phyloP scores from a whole-genome alignment of 179 eudicot genomes.

The Silene noctiflora region DNA sequence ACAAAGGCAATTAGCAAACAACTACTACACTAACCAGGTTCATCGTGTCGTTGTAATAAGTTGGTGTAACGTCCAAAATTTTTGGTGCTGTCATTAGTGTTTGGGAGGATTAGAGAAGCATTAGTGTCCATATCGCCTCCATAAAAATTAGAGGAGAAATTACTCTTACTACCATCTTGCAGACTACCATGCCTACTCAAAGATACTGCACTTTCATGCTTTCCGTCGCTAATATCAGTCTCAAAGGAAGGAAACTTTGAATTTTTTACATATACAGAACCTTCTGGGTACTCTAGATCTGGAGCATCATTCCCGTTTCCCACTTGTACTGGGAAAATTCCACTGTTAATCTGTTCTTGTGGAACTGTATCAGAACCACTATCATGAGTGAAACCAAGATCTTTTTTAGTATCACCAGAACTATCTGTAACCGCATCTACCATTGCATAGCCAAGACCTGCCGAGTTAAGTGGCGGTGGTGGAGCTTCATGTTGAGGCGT shows the following conservation, averaged over 20 bases:
- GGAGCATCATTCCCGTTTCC: conserved; percentile 25
- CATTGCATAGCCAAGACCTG: conserved; percentile 37
- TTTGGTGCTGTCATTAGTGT: conserved; percentile 24
- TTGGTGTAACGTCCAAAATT: conserved; percentile 32
- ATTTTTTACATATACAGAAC: conserved; percentile 20
- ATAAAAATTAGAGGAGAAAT: conserved; percentile 30
- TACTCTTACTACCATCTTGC: conserved; percentile 24
- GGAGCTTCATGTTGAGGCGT: conserved; percentile 34
- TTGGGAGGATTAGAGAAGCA: conserved; percentile 24
- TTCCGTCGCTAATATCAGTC: conserved; percentile 34
- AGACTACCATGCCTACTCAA: conserved; percentile 24
- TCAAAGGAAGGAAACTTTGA: conserved; percentile 23
- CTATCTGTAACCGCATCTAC: conserved; percentile 27
- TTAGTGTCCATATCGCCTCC: conserved; percentile 29
- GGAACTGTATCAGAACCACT: conserved; percentile 32
- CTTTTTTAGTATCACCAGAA: conserved; percentile 29
- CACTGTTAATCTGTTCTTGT: conserved; percentile 25
- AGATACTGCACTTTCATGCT: conserved; percentile 30
- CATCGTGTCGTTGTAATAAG: conserved; percentile 24
- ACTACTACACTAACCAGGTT: conserved; percentile 32
- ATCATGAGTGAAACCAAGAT: conserved; percentile 22
- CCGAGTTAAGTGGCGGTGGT: conserved; percentile 31
- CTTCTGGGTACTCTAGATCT: conserved; percentile 24
- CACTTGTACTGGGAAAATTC: conserved; percentile 35
- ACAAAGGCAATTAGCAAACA: conserved; percentile 2